Conservation (phyloP, 441 rosid species). For the Brassica balearica region DNA sequence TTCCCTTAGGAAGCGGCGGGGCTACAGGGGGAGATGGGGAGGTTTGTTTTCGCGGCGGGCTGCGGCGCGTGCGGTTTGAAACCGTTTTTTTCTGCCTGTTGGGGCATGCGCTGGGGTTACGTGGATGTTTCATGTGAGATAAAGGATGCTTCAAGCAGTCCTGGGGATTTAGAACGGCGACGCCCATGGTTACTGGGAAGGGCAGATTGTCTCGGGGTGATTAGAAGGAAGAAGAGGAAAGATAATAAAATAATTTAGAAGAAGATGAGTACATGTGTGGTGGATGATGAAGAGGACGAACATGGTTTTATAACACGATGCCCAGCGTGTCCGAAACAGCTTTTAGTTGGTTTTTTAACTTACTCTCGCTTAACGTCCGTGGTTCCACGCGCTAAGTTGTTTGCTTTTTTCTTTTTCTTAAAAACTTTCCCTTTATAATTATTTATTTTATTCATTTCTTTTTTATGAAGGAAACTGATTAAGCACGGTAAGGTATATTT, state of each 20-base stretch:
- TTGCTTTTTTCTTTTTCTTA: background rate
- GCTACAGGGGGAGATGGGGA: conserved; percentile 37
- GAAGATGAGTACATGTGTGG: conserved; percentile 27
- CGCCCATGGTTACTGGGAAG: conserved; percentile 52
- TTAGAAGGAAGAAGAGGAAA: background rate
- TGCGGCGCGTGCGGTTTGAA: conserved; percentile 54
- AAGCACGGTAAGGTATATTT: background rate
- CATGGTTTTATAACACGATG: conserved; percentile 30
- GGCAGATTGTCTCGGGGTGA: background rate
- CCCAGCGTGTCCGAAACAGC: conserved; percentile 18
- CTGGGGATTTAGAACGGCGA: conserved; percentile 59
- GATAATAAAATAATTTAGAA: background rate
- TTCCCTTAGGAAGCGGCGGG: conserved; percentile 30
- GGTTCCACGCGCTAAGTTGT: conserved; percentile 5
- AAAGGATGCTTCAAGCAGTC: conserved; percentile 54
- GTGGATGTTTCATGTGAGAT: conserved; percentile 40
- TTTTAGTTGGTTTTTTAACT: conserved; percentile 23
- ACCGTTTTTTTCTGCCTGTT: conserved; percentile 43
- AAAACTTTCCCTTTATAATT: background rate
- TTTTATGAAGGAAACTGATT: background rate
- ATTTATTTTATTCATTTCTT: background rate
- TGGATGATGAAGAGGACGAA: conserved; percentile 12
- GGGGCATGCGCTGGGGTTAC: conserved; percentile 41
- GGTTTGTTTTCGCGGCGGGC: conserved; percentile 43
- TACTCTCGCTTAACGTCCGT: conserved; percentile 33